Percentiles rank a stretch among this genome's conserved stretches.
phyloP scores from a whole-genome alignment of 345 rosid genomes.

The thale cress (Arabidopsis thaliana) region TAIR10.1 NC_003070.9:25081501-25082000 shows the following conservation, averaged over 20 bases:
- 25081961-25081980: constrained; percentile 63
- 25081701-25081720: constrained; percentile 11
- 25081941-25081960: constrained; percentile 59
- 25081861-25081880: constrained; percentile 32
- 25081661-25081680: constrained; percentile 21
- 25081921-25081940: constrained; percentile 61
- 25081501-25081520: not conserved
- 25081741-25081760: constrained; percentile 64
- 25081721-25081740: constrained; percentile 74
- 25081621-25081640: constrained; percentile 13
- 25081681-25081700: not conserved
- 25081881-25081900: constrained; percentile 58
- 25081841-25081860: constrained; percentile 25
- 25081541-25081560: constrained; percentile 15
- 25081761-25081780: constrained; percentile 54
- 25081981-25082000: constrained; percentile 96
- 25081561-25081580: constrained; percentile 18
- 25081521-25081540: constrained; percentile 10
- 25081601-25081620: not conserved
- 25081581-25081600: constrained; percentile 7
- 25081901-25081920: constrained; percentile 62
- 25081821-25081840: constrained; percentile 23
- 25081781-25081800: constrained; percentile 52
- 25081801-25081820: constrained; percentile 36
- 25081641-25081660: constrained; percentile 10